These are phyloP conservation scores for Solanum pimpinellifolium DNA, from an alignment of 257 asterid species.

Conservation along the genomic window DNA sequence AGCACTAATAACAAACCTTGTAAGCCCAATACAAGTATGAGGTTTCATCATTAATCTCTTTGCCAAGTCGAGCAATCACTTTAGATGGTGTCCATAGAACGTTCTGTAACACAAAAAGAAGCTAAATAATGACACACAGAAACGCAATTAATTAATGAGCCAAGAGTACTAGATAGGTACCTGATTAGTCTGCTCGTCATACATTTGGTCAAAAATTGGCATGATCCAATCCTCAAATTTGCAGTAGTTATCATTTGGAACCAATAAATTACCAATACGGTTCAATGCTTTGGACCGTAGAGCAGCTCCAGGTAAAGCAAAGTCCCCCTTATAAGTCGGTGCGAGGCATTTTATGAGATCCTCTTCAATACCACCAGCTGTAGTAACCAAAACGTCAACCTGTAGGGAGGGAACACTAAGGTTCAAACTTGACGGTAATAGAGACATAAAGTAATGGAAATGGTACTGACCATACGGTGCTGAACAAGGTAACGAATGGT, in stretches of 20 bases:
- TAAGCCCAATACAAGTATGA: constrained; percentile 91
- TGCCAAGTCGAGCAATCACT: constrained; percentile 79
- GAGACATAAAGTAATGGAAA: neutral
- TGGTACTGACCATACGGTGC: constrained; percentile 68
- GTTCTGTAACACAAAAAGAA: constrained; percentile 29
- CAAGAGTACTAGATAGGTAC: constrained; percentile 9
- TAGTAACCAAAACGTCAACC: constrained; percentile 90
- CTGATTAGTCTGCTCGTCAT: constrained; percentile 54
- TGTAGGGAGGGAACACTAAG: constrained; percentile 11
- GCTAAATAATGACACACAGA: neutral
- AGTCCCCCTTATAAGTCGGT: constrained; percentile 75
- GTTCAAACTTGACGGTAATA: neutral
- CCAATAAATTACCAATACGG: constrained; percentile 84
- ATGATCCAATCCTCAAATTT: constrained; percentile 94
- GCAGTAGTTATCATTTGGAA: constrained; percentile 92
- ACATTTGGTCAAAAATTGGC: constrained; percentile 80
- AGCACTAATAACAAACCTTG: constrained; percentile 27
- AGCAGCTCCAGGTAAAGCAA: constrained; percentile 72
- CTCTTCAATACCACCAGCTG: constrained; percentile 97
- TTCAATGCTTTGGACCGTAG: constrained; percentile 84
- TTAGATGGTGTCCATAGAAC: constrained; percentile 82
- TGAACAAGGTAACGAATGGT: constrained; percentile 65
- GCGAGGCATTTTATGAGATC: constrained; percentile 96
- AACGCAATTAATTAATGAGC: neutral
- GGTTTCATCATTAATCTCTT: constrained; percentile 66